Base-by-base conservation (phyloP, 148 eudicot genomes). In the Persicaria tinctoria region DNA sequence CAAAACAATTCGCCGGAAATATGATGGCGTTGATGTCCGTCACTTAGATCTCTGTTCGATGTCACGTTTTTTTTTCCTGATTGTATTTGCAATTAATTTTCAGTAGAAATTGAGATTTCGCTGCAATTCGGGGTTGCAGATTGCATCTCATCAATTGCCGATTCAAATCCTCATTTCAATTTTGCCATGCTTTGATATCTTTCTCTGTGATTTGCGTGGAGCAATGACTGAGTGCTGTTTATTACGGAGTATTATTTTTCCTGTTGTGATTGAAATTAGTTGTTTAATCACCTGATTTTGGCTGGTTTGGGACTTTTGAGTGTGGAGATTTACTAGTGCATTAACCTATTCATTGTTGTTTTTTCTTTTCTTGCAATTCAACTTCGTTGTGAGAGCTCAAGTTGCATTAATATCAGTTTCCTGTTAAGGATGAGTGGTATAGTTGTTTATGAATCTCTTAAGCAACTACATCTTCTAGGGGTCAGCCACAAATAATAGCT, bases 1-100 rank as follows among this genome's bases (percentile, higher is more conserved):
- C 46, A 14, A 32, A 32, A 41, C 17, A 38, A 66, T 38, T 44
- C 46, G 9, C 38, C n/a, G 47, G 13, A 66, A 41, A 59, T 38
- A 0, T 11, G 5, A 5, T 8, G 70, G 47, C 11, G 47, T 14
- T 41, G 70, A 32, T 64, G 14, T 63, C 45, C 6, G 32, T 38
- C 17, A 38, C 17, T 66, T 66, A 41, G 70, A 66, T 66, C 70
- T 66, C 70, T 66, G 48, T 38, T 66, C 41, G 47, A 38, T 13
- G 53, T 50, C 53, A 50, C 53, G 53, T 8, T 50, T 50, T 50
- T 6, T 49, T 6, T 2, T 50, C 12, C 10, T 50, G 9, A 8
- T 12, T 50, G 41, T 6, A 8, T 50, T 8, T 12, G 53, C 11
- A 50, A 50, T 50, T 3, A 50, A 13, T 23, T 41, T 66, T 47